These are phyloP conservation scores for Ramaria rubella DNA, from an alignment of 768 basidiomycete genomes.

Conservation along the genomic window DNA sequence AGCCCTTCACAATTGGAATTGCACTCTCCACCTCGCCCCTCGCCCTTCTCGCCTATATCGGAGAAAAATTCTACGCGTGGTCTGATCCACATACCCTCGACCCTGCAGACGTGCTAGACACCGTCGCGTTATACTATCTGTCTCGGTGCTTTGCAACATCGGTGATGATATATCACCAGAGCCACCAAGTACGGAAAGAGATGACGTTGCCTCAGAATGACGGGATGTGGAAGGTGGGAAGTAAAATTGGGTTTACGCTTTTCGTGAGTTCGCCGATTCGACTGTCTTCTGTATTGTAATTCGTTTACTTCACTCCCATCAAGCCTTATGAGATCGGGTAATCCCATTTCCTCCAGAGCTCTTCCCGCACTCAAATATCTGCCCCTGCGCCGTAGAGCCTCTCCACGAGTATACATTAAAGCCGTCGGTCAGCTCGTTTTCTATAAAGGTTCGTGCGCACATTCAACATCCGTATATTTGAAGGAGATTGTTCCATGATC, in stretches of 20 bases:
- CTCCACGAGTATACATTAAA: constrained; percentile 9
- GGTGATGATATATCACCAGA: constrained; percentile 16
- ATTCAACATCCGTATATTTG: neutral
- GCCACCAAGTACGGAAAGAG: constrained; percentile 3
- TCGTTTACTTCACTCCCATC: neutral
- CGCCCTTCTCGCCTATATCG: constrained; percentile 16
- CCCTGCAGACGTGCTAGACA: constrained; percentile 13
- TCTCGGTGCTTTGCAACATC: constrained; percentile 14
- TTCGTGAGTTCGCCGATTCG: constrained; percentile 10
- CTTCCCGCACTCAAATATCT: neutral
- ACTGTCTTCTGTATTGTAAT: neutral
- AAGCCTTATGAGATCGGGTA: constrained; percentile 16
- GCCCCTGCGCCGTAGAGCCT: neutral
- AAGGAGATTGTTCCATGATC: neutral
- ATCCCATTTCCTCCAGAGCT: neutral
- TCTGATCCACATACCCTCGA: constrained; percentile 13
- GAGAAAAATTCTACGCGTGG: constrained; percentile 18
- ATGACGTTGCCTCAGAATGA: neutral
- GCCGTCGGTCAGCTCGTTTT: constrained; percentile 14
- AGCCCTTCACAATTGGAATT: constrained; percentile 19
- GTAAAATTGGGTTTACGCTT: constrained; percentile 13
- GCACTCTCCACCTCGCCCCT: constrained; percentile 15
- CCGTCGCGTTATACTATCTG: constrained; percentile 18
- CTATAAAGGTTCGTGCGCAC: constrained; percentile 13
- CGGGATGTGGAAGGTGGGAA: constrained; percentile 11